Evolutionary conservation across 2,329 filamentous ascomycete species (phyloP).

Genomic region (Waltergamsia citrina): DNA sequence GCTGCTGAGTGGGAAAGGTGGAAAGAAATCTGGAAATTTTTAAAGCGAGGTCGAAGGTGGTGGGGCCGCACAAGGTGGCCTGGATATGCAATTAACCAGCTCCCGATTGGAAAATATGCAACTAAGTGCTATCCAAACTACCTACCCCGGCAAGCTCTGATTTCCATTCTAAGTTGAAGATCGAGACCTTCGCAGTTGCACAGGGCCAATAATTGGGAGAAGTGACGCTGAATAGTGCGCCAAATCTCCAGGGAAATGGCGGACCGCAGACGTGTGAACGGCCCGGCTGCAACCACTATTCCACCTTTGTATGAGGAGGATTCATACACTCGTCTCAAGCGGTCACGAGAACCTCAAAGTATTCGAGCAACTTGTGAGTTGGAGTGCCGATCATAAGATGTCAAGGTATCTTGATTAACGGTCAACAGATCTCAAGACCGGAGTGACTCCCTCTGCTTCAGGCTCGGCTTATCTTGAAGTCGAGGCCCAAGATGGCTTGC

Average conservation of each 20-base stretch:
- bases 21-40: background rate
- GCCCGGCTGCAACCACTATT: slow-evolving; percentile 66
- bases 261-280: slow-evolving; percentile 85
- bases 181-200: too few species aligned
- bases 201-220: background rate
- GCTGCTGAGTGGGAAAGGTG: background rate
- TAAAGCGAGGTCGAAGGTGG: background rate
- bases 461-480: slow-evolving; percentile 82
- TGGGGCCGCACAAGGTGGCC: background rate
- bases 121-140: too few species aligned
- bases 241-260: too few species aligned
- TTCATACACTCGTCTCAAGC: slow-evolving; percentile 30
- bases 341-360: slow-evolving; percentile 51
- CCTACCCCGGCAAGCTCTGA: too few species aligned
- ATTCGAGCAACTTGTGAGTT: slow-evolving; percentile 49
- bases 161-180: too few species aligned
- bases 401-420: too few species aligned
- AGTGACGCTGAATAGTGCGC: background rate
- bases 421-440: slow-evolving; percentile 73
- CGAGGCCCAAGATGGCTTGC: slow-evolving; percentile 36
- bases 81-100: slow-evolving; percentile 1
- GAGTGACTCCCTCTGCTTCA: slow-evolving; percentile 84
- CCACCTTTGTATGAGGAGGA: slow-evolving; percentile 60
- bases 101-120: too few species aligned
- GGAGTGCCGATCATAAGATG: too few species aligned